Evolutionary conservation across 148 eudicot species (phyloP), one percentile per base, ranked within the genome.

Genomic region (Tetragonia tetragonoides): DNA sequence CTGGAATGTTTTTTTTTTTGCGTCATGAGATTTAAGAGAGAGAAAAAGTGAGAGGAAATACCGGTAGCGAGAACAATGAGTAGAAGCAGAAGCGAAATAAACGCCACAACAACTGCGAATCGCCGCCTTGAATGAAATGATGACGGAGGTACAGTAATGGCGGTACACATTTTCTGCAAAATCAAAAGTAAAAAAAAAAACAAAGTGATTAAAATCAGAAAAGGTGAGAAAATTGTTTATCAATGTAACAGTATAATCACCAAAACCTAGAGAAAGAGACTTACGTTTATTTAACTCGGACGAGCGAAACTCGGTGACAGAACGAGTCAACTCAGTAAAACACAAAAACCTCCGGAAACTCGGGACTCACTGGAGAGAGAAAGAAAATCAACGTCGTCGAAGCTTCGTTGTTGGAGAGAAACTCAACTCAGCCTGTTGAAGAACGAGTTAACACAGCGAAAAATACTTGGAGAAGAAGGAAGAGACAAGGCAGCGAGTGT

Each of bases 41-140:
- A 47, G 47, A 64, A 2, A 28, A 37, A 39, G 57, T 46, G 53
- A 14, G 54, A 67, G 73, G 23, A 38, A 17, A 41, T 80, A 87
- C 89, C 89, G 62, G 81, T 59, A 72, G 72, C 74, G 7, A 67
- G n/a, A 73, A 73, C 54, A 53, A 74, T 23, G 63, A 79, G 41
- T 11, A 89, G 49, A 46, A 89, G 61, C 11, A 84, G 81, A 40
- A 65, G 66, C 77, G 81, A 76, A 74, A 87, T 62, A 12, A 80
- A 38, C 80, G 87, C 86, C 74, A 80, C 80, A 78, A 84, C 77
- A 42, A 86, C 79, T 78, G 85, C 76, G 66, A 78, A 78, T 68
- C 75, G 78, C 73, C 75, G 80, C 80, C 75, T 34, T 42, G 75
- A 68, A 72, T n/a, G 34, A 34, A 73, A 65, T 11, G 77, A 66